phyloP scores from a whole-genome alignment of 2,329 filamentous ascomycete genomes.

The Pseudogymnoascus sp. region DNA sequence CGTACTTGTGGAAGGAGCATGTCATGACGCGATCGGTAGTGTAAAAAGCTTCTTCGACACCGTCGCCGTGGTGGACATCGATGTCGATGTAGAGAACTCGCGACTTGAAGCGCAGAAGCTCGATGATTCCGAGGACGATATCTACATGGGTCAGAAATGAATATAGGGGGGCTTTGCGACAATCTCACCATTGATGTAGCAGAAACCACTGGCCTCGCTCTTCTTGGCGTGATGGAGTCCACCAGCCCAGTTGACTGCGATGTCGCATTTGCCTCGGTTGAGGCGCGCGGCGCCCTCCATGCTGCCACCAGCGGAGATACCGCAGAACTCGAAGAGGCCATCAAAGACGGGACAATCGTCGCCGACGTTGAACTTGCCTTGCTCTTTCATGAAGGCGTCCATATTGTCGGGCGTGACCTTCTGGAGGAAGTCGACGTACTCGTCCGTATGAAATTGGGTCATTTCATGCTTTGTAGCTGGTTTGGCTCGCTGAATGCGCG shows the following conservation, averaged over 20 bases:
- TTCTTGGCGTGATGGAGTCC: constrained; percentile 97
- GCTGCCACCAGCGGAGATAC: constrained; percentile 86
- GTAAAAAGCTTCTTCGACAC: constrained; percentile 88
- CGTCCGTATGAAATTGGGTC: constrained; percentile 86
- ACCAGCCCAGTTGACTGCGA: constrained; percentile 97
- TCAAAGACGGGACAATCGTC: constrained; percentile 98
- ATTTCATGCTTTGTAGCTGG: constrained; percentile 84
- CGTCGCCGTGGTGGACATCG: constrained; percentile 88
- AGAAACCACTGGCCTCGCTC: constrained; percentile 91
- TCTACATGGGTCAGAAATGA: constrained; percentile 48
- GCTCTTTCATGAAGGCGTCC: constrained; percentile 85
- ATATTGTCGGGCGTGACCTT: constrained; percentile 98
- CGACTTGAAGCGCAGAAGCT: constrained; percentile 81
- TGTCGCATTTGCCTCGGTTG: constrained; percentile 85
- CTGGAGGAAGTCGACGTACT: constrained; percentile 90
- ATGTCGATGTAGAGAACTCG: constrained; percentile 98
- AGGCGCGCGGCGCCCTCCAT: constrained; percentile 89
- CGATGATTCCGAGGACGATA: constrained; percentile 90
- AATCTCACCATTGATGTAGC: constrained; percentile 83
- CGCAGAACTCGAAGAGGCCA: constrained; percentile 93
- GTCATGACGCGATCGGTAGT: constrained; percentile 90
- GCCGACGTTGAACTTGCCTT: constrained; percentile 87
- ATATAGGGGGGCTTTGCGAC: constrained; percentile 29
- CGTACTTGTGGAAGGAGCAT: constrained; percentile 92
- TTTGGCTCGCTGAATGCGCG: constrained; percentile 57